phyloP scores from a whole-genome alignment of 768 basidiomycete genomes.

The Mrakia blollopis region DNA sequence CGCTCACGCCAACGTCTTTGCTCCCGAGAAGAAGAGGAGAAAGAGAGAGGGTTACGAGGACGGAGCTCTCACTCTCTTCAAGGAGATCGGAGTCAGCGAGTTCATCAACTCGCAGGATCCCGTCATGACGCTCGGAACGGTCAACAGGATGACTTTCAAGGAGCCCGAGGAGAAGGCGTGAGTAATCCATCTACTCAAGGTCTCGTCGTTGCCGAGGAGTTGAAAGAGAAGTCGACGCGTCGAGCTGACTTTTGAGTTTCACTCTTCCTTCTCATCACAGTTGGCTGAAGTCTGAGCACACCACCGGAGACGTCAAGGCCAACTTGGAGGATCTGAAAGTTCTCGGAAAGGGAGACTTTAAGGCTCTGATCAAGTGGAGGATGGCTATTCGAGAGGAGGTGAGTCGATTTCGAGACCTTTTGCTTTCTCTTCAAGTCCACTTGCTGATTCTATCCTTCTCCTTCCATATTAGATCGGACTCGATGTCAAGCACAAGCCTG shows the following conservation, averaged over 20 bases:
- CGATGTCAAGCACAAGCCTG: conserved; percentile 68
- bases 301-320: conserved; percentile 70
- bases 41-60: conserved; percentile 93
- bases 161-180: conserved; percentile 31
- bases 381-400: conserved; percentile 82
- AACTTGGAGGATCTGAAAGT: conserved; percentile 92
- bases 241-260: background rate
- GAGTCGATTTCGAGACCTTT: conserved; percentile 31
- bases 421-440: background rate
- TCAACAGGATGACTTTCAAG: conserved; percentile 39
- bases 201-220: too few species aligned
- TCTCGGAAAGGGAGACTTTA: conserved; percentile 96
- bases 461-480: conserved; percentile 62
- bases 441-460: background rate
- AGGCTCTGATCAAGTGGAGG: conserved; percentile 85
- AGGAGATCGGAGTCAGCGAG: conserved; percentile 60
- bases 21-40: conserved; percentile 92
- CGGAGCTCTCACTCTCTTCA: conserved; percentile 86
- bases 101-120: conserved; percentile 69
- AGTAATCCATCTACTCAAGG: background rate
- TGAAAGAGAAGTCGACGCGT: background rate
- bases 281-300: conserved; percentile 68
- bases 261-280: conserved; percentile 44
- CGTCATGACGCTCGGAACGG: conserved; percentile 67
- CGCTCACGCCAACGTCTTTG: conserved; percentile 75